Conservation (phyloP, 805 yeast species). For the Cyberlindnera mississippiensis region DNA sequence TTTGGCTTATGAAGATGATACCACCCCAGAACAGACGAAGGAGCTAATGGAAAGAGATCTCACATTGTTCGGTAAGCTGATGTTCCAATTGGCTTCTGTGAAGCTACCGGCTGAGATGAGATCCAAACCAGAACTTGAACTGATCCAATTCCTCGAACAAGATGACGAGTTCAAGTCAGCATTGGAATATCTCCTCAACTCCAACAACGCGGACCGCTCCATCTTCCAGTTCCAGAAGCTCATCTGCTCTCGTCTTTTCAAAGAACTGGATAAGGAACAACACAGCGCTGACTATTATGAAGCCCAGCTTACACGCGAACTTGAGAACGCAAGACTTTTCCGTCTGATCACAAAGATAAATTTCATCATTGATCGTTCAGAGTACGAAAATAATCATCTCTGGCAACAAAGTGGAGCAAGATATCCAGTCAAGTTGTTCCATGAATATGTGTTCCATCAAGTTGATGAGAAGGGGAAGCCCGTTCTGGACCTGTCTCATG, state of each 20-base stretch:
- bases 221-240: conserved; percentile 34
- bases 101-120: conserved; percentile 29
- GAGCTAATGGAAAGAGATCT: conserved; percentile 54
- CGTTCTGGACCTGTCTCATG: conserved; percentile 76
- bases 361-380: conserved; percentile 73
- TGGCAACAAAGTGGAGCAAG: conserved; percentile 78
- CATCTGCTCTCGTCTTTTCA: conserved; percentile 43
- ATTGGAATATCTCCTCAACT: conserved; percentile 35
- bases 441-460: conserved; percentile 84
- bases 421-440: conserved; percentile 69
- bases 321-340: conserved; percentile 86
- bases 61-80: conserved; percentile 51
- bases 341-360: conserved; percentile 79
- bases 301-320: conserved; percentile 59
- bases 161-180: conserved; percentile 45
- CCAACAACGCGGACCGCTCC: conserved; percentile 17
- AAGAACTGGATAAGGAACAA: conserved; percentile 46
- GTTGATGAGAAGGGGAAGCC: conserved; percentile 75
- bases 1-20: conserved; percentile 38
- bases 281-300: conserved; percentile 56
- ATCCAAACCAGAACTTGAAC: conserved; percentile 10
- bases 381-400: conserved; percentile 43
- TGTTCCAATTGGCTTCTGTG: conserved; percentile 48
- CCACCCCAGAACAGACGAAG: conserved; percentile 14
- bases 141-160: conserved; percentile 31